Evolutionary conservation across 1,284 basidiomycete genomes (phyloP), one percentile per base, ranked within the genome.

Genomic region (Cystobasidium pallidum): DNA sequence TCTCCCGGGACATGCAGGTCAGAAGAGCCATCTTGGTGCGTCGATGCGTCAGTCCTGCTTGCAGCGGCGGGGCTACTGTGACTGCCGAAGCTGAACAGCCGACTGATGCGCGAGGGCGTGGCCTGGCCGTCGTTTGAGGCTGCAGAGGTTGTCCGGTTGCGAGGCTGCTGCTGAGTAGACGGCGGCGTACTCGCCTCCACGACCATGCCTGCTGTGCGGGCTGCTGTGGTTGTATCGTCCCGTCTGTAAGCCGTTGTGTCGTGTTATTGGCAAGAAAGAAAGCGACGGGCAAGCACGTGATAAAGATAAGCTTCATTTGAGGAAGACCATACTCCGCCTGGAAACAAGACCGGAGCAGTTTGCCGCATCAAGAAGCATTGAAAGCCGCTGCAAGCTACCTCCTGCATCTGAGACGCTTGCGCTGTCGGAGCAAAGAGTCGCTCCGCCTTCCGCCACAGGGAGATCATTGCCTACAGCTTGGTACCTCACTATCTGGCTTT

Each of bases 41-140:
- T 21, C n/a, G 21, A 15, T 15, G 13, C 32, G 3, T n/a, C 32
- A n/a, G 19, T 11, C 30, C 54, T 34, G 58, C 15, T 61, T 13
- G 39, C 36, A 11, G 36, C 10, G 24, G 58, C 39, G 26, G 58
- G 26, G 8, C n/a, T n/a, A 32, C 54, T 36, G 39, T 17, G 6
- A 15, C 54, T n/a, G 19, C 58, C 58, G 45, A 61, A 61, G 58
- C 58, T 45, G 58, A 61, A 61, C 58, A 61, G 30, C n/a, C 58
- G 58, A 61, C 58, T 61, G 39, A 61, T 61, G 26, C 58, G 58
- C 10, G 58, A 61, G 39, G 58, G 58, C 41, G 58, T 61, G 4
- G 36, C 6, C 15, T 24, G 39, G 58, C 41, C 30, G 15, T 28
- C 58, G 21, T 21, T 61, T 13, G 58, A 41, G 11, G 8, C 54